These are phyloP conservation scores for Penicillium sp. DNA, from an alignment of 2,329 filamentous ascomycete genomes.

Conservation along the genomic window DNA sequence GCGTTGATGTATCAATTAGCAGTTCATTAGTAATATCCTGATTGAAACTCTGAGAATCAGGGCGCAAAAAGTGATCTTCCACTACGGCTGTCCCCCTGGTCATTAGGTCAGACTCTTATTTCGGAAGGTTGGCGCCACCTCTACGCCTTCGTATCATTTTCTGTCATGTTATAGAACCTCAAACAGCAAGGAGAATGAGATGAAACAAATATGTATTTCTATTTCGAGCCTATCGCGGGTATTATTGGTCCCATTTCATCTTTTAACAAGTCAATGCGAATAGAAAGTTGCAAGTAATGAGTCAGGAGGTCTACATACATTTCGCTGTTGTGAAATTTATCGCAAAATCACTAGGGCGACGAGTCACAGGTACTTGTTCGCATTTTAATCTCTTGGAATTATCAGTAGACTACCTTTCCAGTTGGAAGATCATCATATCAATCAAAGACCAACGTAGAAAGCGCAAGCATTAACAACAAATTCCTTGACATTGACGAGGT, in stretches of 20 bases:
- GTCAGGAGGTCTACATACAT: not conserved
- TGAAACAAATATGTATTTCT: not conserved
- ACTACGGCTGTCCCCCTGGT: not conserved
- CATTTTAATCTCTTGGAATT: too few relatives aligned
- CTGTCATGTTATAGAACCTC: not conserved
- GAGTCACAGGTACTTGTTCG: too few relatives aligned
- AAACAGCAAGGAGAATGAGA: not conserved
- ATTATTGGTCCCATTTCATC: too few relatives aligned
- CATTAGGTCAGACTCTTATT: constrained; percentile 4
- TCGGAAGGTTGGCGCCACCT: not conserved
- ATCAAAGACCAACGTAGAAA: not conserved
- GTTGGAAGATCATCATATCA: not conserved
- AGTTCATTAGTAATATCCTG: not conserved
- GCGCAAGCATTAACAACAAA: not conserved
- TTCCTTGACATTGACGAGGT: constrained; percentile 13
- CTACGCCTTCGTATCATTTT: not conserved
- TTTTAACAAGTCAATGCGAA: not conserved
- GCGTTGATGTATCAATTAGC: constrained; percentile 4
- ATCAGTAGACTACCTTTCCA: not conserved
- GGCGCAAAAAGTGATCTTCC: not conserved
- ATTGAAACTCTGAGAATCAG: not conserved
- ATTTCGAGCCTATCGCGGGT: too few relatives aligned
- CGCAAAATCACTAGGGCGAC: too few relatives aligned
- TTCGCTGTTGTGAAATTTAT: not conserved
- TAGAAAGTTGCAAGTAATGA: not conserved